A percentile compares a stretch with the other conserved stretches of the same genome.
Conservation (phyloP, 495 filamentous ascomycete genomes). For the Daldinia loculata region DNA sequence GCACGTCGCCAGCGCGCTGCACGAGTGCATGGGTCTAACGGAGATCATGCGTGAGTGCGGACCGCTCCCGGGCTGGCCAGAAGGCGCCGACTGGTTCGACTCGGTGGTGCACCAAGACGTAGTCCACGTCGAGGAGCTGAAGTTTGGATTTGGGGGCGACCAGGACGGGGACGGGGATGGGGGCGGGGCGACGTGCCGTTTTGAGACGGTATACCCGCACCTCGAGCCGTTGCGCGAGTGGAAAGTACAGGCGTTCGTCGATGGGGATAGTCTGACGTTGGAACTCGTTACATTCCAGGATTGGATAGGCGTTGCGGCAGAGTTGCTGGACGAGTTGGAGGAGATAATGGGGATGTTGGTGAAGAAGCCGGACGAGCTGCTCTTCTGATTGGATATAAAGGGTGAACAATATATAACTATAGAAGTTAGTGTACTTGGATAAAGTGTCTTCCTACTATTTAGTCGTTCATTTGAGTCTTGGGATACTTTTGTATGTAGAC, state of each 20-base stretch:
- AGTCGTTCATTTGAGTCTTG: background rate
- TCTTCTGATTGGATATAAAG: slow-evolving; percentile 15
- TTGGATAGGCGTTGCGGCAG: slow-evolving; percentile 50
- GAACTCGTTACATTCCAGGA: slow-evolving; percentile 56
- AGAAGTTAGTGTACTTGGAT: background rate
- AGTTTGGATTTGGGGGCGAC: slow-evolving; percentile 28
- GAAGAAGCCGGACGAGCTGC: slow-evolving; percentile 32
- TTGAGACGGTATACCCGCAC: slow-evolving; percentile 57
- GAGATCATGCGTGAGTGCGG: slow-evolving; percentile 48
- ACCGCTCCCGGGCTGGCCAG: slow-evolving; percentile 23
- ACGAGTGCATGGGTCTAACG: slow-evolving; percentile 50
- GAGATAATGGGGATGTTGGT: slow-evolving; percentile 44
- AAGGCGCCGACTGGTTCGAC: slow-evolving; percentile 50
- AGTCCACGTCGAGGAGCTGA: slow-evolving; percentile 52
- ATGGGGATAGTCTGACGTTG: slow-evolving; percentile 50
- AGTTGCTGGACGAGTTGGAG: slow-evolving; percentile 49
- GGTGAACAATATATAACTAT: too few relatives aligned
- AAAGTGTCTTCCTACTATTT: background rate
- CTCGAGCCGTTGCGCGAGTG: slow-evolving; percentile 56
- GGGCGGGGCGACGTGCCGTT: slow-evolving; percentile 34
- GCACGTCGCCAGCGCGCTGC: slow-evolving; percentile 47
- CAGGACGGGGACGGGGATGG: slow-evolving; percentile 14
- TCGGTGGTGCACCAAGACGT: slow-evolving; percentile 59
- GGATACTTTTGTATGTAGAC: background rate
- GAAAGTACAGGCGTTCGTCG: slow-evolving; percentile 57